Evolutionary conservation across 352 stramenopile genomes (phyloP), one percentile per base, ranked within the genome.

Genomic region (Albugo laibachii): DNA sequence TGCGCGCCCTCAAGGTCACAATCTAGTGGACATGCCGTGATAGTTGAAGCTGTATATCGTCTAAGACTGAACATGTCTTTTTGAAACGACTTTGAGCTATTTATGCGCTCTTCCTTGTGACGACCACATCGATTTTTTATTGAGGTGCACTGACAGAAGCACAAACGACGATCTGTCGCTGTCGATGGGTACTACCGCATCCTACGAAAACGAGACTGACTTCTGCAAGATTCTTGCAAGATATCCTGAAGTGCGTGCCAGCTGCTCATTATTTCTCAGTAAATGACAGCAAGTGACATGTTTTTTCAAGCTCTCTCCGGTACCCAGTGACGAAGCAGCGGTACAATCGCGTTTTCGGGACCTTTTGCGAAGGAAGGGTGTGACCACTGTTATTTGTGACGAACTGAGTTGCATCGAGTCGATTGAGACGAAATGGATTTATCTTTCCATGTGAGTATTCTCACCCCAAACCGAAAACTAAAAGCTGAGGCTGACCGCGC

Each of bases 341-440:
- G 24, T 31, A 31, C 24, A 31, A 31, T 31, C 24, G 24, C 24
- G 59, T 12, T 85, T 85, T 41, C 51, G 74, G 18, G 59, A 62
- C n/a, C 38, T 85, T 0, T 39, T 85, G 12, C 44, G 50, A 16
- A 41, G 42, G 11, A 66, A 62, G 14, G 40, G 49, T 8, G 54
- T 68, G 12, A 35, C 65, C 0, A 5, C 47, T 0, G 46, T 56
- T 14, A 50, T 77, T 14, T 40, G 56, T 0, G 58, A 69, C 1
- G 68, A 85, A 31, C 39, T 85, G 3, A 61, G 54, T 27, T 15
- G 47, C 1, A 48, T 69, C 11, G 70, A 83, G 45, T 59, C 64
- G 0, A 55, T 62, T 16, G 59, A 69, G 39, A 69, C 63, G 19
- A 83, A 85, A 62, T 85, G 73, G 73, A 63, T 71, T 44, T 80